Evolutionary conservation across 306 rosid genomes (phyloP).

Genomic region (Psophocarpus tetragonolobus): DNA sequence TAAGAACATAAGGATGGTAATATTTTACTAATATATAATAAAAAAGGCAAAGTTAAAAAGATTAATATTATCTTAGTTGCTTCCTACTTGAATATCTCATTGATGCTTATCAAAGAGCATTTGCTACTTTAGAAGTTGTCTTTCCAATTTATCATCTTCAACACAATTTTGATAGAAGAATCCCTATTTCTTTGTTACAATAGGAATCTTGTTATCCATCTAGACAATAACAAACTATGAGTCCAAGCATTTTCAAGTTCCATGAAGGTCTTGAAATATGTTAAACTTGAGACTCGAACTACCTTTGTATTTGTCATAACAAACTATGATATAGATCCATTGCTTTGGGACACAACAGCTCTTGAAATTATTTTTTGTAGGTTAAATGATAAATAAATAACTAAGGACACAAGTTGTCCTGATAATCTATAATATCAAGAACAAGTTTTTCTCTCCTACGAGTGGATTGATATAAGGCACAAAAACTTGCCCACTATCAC

Average conservation of each 20-base stretch:
- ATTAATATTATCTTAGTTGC: constrained; percentile 22
- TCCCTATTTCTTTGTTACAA: constrained; percentile 50
- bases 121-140: constrained; percentile 57
- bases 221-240: constrained; percentile 26
- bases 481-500: background rate
- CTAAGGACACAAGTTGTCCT: constrained; percentile 13
- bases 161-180: constrained; percentile 37
- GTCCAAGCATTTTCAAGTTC: constrained; percentile 17
- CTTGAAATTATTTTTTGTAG: constrained; percentile 52
- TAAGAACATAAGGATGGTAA: constrained; percentile 12
- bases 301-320: constrained; percentile 60
- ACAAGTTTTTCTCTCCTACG: background rate
- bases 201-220: constrained; percentile 47
- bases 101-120: constrained; percentile 77
- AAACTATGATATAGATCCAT: constrained; percentile 51
- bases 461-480: background rate
- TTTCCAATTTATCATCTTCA: constrained; percentile 59
- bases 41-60: background rate
- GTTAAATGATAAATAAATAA: constrained; percentile 9
- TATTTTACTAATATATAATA: constrained; percentile 14
- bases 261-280: background rate
- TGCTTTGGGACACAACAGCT: constrained; percentile 48
- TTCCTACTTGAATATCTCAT: constrained; percentile 67
- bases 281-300: background rate
- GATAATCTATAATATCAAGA: constrained; percentile 8